Conservation (phyloP, 768 basidiomycete species). For the Boletus subcaerulescens region DNA sequence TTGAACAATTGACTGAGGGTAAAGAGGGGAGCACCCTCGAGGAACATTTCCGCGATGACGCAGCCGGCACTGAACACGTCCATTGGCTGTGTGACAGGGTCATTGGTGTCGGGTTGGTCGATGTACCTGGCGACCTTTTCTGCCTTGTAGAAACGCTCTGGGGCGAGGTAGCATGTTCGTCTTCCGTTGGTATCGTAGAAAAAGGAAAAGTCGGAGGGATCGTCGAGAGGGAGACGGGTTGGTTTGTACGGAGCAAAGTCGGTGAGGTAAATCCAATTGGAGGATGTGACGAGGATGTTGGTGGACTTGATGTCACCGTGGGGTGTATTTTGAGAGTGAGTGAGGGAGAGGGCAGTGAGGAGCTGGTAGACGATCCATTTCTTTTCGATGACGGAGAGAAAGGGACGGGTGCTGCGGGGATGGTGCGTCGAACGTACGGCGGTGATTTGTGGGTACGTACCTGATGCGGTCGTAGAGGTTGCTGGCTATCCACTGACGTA, state of each 20-base stretch:
- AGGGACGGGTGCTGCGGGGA: conserved; percentile 81
- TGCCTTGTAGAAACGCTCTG: conserved; percentile 89
- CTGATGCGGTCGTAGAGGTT: conserved; percentile 97
- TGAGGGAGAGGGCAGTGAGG: conserved; percentile 78
- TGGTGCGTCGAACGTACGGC: not conserved
- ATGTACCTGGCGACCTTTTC: conserved; percentile 59
- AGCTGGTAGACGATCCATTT: conserved; percentile 98
- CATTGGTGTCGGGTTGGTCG: conserved; percentile 55
- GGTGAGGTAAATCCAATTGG: conserved; percentile 93
- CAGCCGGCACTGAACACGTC: conserved; percentile 96
- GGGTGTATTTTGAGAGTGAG: conserved; percentile 80
- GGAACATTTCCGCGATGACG: conserved; percentile 92
- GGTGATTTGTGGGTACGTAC: conserved; percentile 40
- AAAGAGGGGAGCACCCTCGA: conserved; percentile 92
- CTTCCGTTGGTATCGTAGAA: conserved; percentile 95
- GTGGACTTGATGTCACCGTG: conserved; percentile 99
- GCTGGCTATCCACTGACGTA: conserved; percentile 92
- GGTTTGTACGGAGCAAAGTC: conserved; percentile 97
- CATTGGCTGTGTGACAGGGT: conserved; percentile 93
- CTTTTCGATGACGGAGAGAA: conserved; percentile 88
- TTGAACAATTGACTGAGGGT: conserved; percentile 94
- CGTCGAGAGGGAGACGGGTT: conserved; percentile 90
- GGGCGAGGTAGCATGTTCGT: conserved; percentile 93
- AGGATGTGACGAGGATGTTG: conserved; percentile 94
- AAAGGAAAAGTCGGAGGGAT: conserved; percentile 96